Base-by-base conservation (phyloP, 768 basidiomycete species). In the Psilocybe sp. region DNA sequence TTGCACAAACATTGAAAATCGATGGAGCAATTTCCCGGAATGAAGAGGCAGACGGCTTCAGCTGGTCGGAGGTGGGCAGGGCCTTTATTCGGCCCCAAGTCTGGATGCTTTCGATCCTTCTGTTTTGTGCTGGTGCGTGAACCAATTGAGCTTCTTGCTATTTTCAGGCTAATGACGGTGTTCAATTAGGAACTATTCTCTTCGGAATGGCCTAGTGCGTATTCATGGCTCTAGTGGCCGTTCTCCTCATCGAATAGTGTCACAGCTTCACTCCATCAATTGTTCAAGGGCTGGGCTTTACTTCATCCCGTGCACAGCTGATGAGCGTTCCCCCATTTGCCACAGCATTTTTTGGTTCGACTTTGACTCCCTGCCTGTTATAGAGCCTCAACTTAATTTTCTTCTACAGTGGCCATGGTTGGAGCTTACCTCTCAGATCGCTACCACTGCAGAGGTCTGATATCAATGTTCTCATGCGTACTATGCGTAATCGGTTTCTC, bases 221-320 rank as follows among this genome's bases (percentile, higher is more conserved):
- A 31, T 5, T n/a, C 8, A n/a, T n/a, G n/a, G n/a, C n/a, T n/a
- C n/a, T n/a, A n/a, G n/a, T n/a, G n/a, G n/a, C n/a, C n/a, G n/a
- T n/a, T n/a, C n/a, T n/a, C n/a, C n/a, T n/a, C n/a, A n/a, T n/a
- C n/a, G n/a, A n/a, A n/a, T n/a, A n/a, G n/a, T n/a, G n/a, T n/a
- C n/a, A 46, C 37, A 81, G 87, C 56, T 90, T 92, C 65, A 70
- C 81, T 7, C 89, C 89, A 5, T 83, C 84, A 3, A 87, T 92
- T 64, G 79, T 91, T 5, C 70, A 78, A 23, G 70, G 72, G 12
- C 73, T 87, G 2, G 84, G 84, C n/a, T 85, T 77, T 61, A 73
- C 72, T 2, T 72, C 76, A 0, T 69, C 77, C 31, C 63, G 69
- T 18, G 78, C 81, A 9, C 84, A 87, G 57, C 69, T 87, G 1